Evolutionary conservation across 1,284 basidiomycete species (phyloP).

Genomic region (Boletus chippewaensis): DNA sequence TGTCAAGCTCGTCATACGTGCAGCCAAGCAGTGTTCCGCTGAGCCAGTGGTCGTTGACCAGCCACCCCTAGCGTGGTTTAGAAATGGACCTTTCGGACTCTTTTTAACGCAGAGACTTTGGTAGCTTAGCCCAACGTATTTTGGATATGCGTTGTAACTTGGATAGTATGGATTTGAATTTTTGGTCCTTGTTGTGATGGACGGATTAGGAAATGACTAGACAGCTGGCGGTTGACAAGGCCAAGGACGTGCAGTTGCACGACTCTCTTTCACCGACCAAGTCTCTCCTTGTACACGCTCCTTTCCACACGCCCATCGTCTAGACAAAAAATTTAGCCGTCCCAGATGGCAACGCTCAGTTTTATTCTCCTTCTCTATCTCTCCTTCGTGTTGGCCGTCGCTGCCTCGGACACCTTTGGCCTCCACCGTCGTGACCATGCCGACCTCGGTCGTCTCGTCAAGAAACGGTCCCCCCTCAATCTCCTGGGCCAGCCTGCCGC

Average conservation of each 20-base stretch:
- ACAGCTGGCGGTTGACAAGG: slow-evolving; percentile 21
- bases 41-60: slow-evolving; percentile 54
- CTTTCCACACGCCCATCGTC: background rate
- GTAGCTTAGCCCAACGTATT: background rate
- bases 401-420: slow-evolving; percentile 34
- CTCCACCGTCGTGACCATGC: slow-evolving; percentile 48
- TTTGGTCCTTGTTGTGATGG: background rate
- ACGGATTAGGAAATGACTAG: slow-evolving; percentile 20
- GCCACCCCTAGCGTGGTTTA: slow-evolving; percentile 41
- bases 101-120: slow-evolving; percentile 9
- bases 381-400: slow-evolving; percentile 46
- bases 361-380: slow-evolving; percentile 59
- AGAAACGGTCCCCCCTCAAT: slow-evolving; percentile 45
- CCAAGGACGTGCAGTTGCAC: background rate
- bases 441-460: slow-evolving; percentile 58
- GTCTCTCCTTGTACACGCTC: slow-evolving; percentile 11
- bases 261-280: too few species aligned
- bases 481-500: slow-evolving; percentile 10
- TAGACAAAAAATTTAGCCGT: background rate
- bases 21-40: slow-evolving; percentile 55
- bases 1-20: slow-evolving; percentile 46
- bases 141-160: slow-evolving; percentile 1
- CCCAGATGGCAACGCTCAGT: slow-evolving; percentile 34
- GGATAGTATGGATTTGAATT: background rate
- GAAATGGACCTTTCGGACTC: slow-evolving; percentile 5